Conservation (phyloP, 768 basidiomycete species). For the Lepiota brunneoincarnata region DNA sequence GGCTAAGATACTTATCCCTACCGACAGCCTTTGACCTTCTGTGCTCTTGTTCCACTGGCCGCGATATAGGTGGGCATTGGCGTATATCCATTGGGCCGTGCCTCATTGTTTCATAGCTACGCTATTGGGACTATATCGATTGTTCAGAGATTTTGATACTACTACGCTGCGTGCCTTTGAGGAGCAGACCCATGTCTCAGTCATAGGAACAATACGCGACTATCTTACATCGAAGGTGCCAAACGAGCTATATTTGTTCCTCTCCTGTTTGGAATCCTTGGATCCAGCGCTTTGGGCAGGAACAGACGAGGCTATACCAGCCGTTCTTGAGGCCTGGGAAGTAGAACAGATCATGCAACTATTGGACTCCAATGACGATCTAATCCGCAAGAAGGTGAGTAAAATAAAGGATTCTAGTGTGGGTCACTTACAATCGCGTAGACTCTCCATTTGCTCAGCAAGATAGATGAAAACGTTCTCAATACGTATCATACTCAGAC, state of each 20-base stretch:
- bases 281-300: constrained; percentile 70
- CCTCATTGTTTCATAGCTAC: constrained; percentile 18
- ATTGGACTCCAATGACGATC: constrained; percentile 55
- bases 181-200: constrained; percentile 25
- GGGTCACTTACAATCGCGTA: constrained; percentile 25
- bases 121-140: constrained; percentile 35
- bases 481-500: constrained; percentile 48
- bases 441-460: constrained; percentile 58
- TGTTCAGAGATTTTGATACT: constrained; percentile 28
- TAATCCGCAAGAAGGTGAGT: constrained; percentile 58
- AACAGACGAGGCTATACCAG: constrained; percentile 42
- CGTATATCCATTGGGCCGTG: not conserved
- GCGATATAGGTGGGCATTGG: not conserved
- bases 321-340: constrained; percentile 67
- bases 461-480: constrained; percentile 59
- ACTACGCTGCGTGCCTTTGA: constrained; percentile 25
- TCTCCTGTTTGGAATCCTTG: constrained; percentile 59
- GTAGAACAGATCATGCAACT: constrained; percentile 71
- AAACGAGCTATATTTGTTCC: constrained; percentile 65
- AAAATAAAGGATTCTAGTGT: not conserved
- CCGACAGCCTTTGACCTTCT: constrained; percentile 7
- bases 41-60: not conserved
- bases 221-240: constrained; percentile 55
- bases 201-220: constrained; percentile 48
- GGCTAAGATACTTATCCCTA: constrained; percentile 2